Base-by-base conservation (phyloP, 331 rosid genomes). In the Dryas integrifolia region DNA sequence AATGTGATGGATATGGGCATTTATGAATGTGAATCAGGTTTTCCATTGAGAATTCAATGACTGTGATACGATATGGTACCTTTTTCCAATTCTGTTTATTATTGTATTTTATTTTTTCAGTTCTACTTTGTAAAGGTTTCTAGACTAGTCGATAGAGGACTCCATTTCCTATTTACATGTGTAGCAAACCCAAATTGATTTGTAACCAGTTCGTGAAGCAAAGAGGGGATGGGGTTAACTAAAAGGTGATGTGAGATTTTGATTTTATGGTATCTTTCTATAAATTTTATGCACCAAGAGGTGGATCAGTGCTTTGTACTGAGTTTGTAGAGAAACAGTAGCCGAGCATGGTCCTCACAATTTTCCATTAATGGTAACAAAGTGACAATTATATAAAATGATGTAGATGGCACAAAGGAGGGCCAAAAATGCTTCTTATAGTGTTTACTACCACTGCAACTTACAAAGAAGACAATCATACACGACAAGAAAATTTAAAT, bases 361-460 rank as follows among this genome's bases (percentile, higher is more conserved):
- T n/a, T 67, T 75, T 4, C 61, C 62, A 76, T 67, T 38, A 47
- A 43, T 14, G 45, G 58, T 4, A 78, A 40, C 41, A 21, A 4
- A 8, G 16, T 40, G 11, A 43, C 24, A 5, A 14, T 55, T 40
- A 7, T 47, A 26, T 48, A n/a, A 64, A 47, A 41, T 68, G 75
- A 53, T 61, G 72, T 26, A 13, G 55, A 69, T 49, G 48, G 59
- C 70, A 72, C 65, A 41, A 59, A 72, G 57, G 30, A 43, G 47
- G 74, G 74, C 58, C 75, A 15, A 58, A 43, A 46, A 45, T 73
- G 48, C 24, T 60, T 52, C 58, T 9, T 9, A 15, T 48, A 40
- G 44, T 49, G 73, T 55, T 55, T 14, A 44, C 75, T n/a, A 39
- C 50, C 47, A 21, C 72, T 65, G 40, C 49, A 24, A 74, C 50